phyloP scores from a whole-genome alignment of 306 rosid genomes.

The Prunus armeniaca region DNA sequence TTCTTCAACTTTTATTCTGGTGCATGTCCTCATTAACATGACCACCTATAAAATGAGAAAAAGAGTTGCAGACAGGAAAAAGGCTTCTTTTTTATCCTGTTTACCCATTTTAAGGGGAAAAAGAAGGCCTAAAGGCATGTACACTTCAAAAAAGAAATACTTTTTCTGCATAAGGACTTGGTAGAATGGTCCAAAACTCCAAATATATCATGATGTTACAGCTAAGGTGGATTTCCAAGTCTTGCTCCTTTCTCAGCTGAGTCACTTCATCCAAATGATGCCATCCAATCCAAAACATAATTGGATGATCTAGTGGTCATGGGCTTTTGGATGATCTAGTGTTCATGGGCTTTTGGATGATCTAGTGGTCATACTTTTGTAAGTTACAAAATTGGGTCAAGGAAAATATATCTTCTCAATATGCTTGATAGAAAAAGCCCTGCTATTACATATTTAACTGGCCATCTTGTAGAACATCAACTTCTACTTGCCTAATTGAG shows the following conservation, averaged over 20 bases:
- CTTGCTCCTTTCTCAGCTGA: too few species aligned
- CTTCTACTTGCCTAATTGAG: background rate
- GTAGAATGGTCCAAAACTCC: background rate
- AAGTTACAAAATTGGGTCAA: background rate
- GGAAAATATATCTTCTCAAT: background rate
- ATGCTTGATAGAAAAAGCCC: background rate
- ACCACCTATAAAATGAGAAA: background rate
- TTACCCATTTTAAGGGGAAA: background rate
- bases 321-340: too few species aligned
- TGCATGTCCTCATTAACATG: constrained; percentile 9
- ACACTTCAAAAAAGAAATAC: background rate
- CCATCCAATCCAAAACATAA: too few species aligned
- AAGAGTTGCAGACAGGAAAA: background rate
- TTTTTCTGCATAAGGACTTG: background rate
- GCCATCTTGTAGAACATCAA: background rate
- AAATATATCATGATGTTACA: too few species aligned
- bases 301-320: too few species aligned
- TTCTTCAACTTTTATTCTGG: constrained; percentile 33
- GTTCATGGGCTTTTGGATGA: too few species aligned
- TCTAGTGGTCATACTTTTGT: too few species aligned
- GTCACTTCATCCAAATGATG: too few species aligned
- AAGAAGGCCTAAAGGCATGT: background rate
- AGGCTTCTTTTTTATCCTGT: constrained; percentile 12
- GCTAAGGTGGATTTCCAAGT: too few species aligned
- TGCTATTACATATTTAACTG: background rate